Base-by-base conservation (phyloP, 257 asterid genomes). In the Nicotiana sylvestris region DNA sequence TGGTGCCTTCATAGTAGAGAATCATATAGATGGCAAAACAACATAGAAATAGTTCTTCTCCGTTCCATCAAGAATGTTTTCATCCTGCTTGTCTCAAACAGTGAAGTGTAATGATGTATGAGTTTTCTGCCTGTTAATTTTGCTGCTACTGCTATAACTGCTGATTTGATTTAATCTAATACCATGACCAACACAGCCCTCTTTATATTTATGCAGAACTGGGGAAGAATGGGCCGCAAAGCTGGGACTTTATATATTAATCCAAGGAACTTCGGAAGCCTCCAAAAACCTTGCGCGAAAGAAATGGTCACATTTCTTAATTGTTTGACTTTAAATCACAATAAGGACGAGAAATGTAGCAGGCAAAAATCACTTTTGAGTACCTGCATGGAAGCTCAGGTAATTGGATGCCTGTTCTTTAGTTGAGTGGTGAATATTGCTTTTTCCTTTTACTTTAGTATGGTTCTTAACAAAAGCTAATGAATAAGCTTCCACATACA, bases 321-420 rank as follows among this genome's bases (percentile, higher is more conserved):
- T 70, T 96, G 99, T 82, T 82, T 96, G 91, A 87, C 97, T 84
- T 81, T 96, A 60, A 90, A 90, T 86, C 91, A 96, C 35, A 95
- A 94, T 85, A 87, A 85, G 51, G 97, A 92, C 81, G 85, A 81
- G 53, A 91, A 89, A 77, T 96, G 98, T 78, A 88, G 87, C 79
- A 87, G 94, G 78, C 98, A 94, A 61, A 96, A 96, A 84, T 84
- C 95, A 3, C 70, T 85, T 18, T 82, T 96, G 85, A 90, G 93
- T 81, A 86, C 93, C 51, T 96, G 97, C 91, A 91, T 94, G 98
- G 93, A 92, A 62, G 92, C 95, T 81, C 98, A 94, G 97, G 99
- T 94, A 86, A 82, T 49, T 67, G 30, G 65, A 51, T 9, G 29
- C 17, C 0, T 29, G 35, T 33, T 53, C 43, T 16, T 39, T 18